Conservation (phyloP, 345 rosid species). For the Ceriops decandra region DNA sequence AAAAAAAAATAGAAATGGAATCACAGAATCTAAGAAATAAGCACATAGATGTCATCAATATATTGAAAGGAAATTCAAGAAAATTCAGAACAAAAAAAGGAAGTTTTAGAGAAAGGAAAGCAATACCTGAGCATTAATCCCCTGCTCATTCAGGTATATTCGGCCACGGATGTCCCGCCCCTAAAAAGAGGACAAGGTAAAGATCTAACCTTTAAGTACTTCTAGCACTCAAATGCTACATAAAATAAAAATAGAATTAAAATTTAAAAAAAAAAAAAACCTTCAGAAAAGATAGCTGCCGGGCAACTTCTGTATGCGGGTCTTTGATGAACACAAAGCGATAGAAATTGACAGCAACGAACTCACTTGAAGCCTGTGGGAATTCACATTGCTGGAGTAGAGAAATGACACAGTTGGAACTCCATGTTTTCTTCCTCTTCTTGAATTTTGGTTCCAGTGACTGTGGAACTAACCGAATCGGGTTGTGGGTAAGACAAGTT, state of each 20-base stretch:
- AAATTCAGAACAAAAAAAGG: background rate
- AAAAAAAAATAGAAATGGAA: background rate
- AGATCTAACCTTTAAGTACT: background rate
- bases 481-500: background rate
- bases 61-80: background rate
- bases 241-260: background rate
- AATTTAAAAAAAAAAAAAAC: conserved; percentile 21
- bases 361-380: conserved; percentile 21
- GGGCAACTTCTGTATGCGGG: conserved; percentile 58
- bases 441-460: background rate
- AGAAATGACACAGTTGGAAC: background rate
- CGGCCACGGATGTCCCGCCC: conserved; percentile 71
- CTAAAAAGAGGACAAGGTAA: conserved; percentile 23
- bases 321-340: conserved; percentile 56
- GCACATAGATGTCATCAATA: background rate
- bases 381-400: background rate
- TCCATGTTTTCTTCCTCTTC: background rate
- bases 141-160: conserved; percentile 80
- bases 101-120: background rate
- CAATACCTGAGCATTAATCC: conserved; percentile 92
- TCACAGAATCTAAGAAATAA: background rate
- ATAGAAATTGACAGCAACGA: conserved; percentile 76
- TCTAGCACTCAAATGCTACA: background rate
- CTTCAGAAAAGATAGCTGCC: conserved; percentile 65
- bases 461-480: background rate